phyloP scores from a whole-genome alignment of 2,329 filamentous ascomycete species.

The Aspergillus neoniger region DNA sequence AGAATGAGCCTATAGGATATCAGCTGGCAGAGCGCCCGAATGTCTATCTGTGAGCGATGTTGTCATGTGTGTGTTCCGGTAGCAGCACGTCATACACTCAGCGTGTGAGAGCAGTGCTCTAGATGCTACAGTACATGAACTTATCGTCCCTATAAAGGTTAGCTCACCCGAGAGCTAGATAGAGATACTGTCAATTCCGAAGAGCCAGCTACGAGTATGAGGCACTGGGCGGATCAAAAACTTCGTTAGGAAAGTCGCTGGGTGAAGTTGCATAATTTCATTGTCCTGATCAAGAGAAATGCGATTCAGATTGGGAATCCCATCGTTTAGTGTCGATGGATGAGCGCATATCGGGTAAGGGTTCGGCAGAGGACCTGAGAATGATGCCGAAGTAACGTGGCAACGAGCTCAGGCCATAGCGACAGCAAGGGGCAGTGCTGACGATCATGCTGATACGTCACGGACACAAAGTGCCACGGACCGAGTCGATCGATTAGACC shows the following conservation, averaged over 20 bases:
- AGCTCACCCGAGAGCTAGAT: too few species aligned
- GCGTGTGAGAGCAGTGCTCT: background rate
- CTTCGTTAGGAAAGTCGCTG: too few species aligned
- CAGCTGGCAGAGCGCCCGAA: background rate
- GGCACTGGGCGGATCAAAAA: too few species aligned
- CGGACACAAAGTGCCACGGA: background rate
- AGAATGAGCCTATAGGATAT: background rate
- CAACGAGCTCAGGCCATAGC: background rate
- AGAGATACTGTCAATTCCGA: too few species aligned
- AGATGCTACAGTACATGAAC: background rate
- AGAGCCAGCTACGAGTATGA: too few species aligned
- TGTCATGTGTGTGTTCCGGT: background rate
- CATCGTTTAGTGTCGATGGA: background rate
- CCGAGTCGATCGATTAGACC: background rate
- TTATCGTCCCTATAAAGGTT: too few species aligned
- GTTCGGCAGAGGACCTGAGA: background rate
- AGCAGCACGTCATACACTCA: background rate
- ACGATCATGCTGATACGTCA: constrained; percentile 5
- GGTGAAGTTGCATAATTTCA: too few species aligned
- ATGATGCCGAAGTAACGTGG: background rate
- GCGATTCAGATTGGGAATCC: too few species aligned
- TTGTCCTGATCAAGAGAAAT: too few species aligned
- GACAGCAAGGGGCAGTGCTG: background rate
- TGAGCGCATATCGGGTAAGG: background rate
- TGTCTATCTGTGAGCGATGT: background rate